phyloP scores from a whole-genome alignment of 306 rosid species.

The Parietaria judaica region DNA sequence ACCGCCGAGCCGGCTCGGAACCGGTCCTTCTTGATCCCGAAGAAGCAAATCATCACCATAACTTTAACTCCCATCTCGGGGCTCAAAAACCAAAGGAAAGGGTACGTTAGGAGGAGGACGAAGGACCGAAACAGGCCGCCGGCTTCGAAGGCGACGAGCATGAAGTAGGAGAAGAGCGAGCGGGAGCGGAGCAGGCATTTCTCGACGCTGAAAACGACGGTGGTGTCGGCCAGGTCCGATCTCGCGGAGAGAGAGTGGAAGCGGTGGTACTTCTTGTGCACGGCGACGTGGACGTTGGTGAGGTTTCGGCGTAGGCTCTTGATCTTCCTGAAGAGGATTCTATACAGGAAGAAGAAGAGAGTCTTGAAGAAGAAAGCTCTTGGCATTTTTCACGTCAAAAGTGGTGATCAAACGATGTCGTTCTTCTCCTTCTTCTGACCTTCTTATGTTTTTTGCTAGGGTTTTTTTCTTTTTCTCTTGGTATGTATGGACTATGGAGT shows the following conservation, averaged over 20 bases:
- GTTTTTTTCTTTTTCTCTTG: not conserved
- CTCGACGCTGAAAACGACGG: constrained; percentile 61
- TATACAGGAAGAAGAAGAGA: constrained; percentile 42
- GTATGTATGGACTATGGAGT: too few relatives aligned
- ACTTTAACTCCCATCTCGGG: constrained; percentile 47
- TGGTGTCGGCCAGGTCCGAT: constrained; percentile 31
- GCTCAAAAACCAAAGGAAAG: constrained; percentile 40
- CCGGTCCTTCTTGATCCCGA: constrained; percentile 56
- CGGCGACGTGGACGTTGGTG: constrained; percentile 18
- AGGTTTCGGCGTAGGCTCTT: constrained; percentile 26
- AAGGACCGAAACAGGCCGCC: constrained; percentile 52
- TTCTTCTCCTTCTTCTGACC: not conserved
- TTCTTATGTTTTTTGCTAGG: not conserved
- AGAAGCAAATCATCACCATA: constrained; percentile 71
- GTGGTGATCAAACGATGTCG: too few relatives aligned
- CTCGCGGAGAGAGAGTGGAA: constrained; percentile 32
- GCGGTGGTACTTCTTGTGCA: constrained; percentile 22
- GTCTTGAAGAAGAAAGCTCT: constrained; percentile 38
- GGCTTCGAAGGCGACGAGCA: constrained; percentile 88
- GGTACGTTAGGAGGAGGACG: constrained; percentile 42
- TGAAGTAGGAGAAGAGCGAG: constrained; percentile 62
- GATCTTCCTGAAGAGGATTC: constrained; percentile 39
- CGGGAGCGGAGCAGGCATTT: constrained; percentile 46
- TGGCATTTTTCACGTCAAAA: constrained; percentile 20
- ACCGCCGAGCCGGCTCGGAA: constrained; percentile 60